These are phyloP conservation scores for Forsythia viridissima DNA, from an alignment of 257 asterid genomes.

Conservation along the genomic window DNA sequence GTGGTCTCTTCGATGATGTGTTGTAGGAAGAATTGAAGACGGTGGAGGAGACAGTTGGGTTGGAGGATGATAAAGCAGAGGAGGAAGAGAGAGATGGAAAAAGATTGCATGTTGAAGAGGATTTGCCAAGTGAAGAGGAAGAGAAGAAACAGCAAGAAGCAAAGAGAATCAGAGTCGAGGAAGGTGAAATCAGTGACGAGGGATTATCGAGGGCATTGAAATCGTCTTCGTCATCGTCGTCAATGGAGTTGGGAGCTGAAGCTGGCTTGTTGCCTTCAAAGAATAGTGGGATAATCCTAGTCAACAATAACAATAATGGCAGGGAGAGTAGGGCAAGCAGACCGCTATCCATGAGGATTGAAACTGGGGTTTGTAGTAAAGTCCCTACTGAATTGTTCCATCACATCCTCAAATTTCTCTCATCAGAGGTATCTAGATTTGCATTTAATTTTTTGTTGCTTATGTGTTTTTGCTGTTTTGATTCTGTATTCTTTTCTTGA, in stretches of 20 bases:
- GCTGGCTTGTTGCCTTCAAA: slow-evolving; percentile 34
- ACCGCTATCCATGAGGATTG: slow-evolving; percentile 43
- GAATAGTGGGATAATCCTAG: slow-evolving; percentile 24
- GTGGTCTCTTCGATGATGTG: slow-evolving; percentile 19
- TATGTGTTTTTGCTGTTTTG: neutral
- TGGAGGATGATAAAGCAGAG: slow-evolving; percentile 18
- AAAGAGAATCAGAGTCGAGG: slow-evolving; percentile 50
- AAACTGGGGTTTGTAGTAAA: slow-evolving; percentile 56
- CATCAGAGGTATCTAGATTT: slow-evolving; percentile 61
- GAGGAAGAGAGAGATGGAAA: slow-evolving; percentile 46
- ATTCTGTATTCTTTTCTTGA: slow-evolving; percentile 3
- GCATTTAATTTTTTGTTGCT: neutral
- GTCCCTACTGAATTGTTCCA: slow-evolving; percentile 75
- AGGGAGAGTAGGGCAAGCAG: slow-evolving; percentile 33
- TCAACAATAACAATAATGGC: slow-evolving; percentile 12
- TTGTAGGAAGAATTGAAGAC: slow-evolving; percentile 42
- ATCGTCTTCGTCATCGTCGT: slow-evolving; percentile 37
- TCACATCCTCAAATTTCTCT: slow-evolving; percentile 76
- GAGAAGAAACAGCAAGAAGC: slow-evolving; percentile 46
- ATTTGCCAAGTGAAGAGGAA: slow-evolving; percentile 40
- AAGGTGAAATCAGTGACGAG: slow-evolving; percentile 39
- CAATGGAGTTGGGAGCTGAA: slow-evolving; percentile 37
- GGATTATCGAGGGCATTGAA: slow-evolving; percentile 25
- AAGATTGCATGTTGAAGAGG: slow-evolving; percentile 44
- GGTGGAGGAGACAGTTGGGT: slow-evolving; percentile 25